A percentile compares a stretch with the other conserved stretches of the same genome.
Conservation (phyloP, 495 filamentous ascomycete genomes). For the Astrothelium macrocarpum region DNA sequence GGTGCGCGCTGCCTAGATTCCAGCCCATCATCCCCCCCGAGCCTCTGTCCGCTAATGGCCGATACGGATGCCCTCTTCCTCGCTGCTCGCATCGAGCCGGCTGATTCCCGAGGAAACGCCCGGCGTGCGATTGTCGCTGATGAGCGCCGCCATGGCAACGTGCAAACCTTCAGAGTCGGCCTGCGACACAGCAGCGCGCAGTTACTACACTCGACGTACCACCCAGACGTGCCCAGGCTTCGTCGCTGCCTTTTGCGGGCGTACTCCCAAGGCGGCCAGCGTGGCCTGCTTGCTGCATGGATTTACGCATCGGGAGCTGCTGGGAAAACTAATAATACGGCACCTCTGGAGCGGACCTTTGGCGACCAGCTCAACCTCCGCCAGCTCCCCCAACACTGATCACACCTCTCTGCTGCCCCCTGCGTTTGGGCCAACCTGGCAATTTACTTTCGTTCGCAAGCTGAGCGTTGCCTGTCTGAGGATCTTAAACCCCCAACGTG, state of each 20-base stretch:
- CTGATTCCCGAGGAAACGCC: not conserved
- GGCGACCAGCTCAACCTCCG: not conserved
- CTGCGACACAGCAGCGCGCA: not conserved
- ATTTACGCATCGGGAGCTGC: constrained; percentile 1
- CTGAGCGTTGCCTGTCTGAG: not conserved
- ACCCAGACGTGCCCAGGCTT: not conserved
- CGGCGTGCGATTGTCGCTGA: not conserved
- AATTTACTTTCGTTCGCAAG: not conserved
- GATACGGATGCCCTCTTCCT: not conserved
- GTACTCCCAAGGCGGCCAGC: not conserved
- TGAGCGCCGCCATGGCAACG: not conserved
- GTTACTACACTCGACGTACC: not conserved
- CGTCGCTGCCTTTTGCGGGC: not conserved
- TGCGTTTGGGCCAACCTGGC: too few relatives aligned
- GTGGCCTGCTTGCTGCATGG: constrained; percentile 7
- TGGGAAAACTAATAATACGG: not conserved
- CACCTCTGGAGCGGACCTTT: not conserved
- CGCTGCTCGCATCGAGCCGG: not conserved
- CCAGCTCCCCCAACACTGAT: too few relatives aligned
- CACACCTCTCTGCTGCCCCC: too few relatives aligned
- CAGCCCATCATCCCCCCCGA: not conserved
- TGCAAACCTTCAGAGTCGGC: not conserved
- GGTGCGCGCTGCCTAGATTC: constrained; percentile 4
- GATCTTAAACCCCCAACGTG: not conserved
- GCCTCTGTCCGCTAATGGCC: not conserved